Base-by-base conservation (phyloP, 306 rosid genomes). In the Cucumis hystrix region DNA sequence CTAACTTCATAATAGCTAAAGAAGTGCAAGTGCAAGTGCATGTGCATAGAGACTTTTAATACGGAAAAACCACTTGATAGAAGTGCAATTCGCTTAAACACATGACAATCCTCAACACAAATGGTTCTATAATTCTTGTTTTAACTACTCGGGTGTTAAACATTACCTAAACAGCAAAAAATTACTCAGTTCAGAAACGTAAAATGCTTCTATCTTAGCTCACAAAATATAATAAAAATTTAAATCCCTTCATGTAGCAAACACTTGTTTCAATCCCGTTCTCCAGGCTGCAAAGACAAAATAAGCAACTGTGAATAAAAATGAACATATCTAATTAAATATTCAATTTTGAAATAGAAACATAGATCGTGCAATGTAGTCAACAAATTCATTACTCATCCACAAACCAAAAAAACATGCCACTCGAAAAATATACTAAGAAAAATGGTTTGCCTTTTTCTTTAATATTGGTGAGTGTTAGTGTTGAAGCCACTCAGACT, bases 141-240 rank as follows among this genome's bases (percentile, higher is more conserved):
- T 47, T 7, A 21, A 68, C 74, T 68, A 68, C 74, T 41, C 8
- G 33, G 25, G 33, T 20, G 73, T 20, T 28, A 66, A 66, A 66
- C 75, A 72, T 69, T 56, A 49, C 62, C 51, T 69, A 58, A 83
- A 81, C 51, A 79, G 75, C 79, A 86, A 83, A 86, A 45, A 81
- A 59, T 65, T 79, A 61, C 11, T 49, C 68, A 39, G 12, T 23
- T 77, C 67, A 20, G 52, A 52, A 79, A 59, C 77, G 72, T 64
- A 41, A 41, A 79, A 21, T 20, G 58, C 70, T 78, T 59, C 77
- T 59, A 61, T 68, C 65, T 18, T 68, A 30, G 79, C 82, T 57
- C 71, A 23, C 30, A 70, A 80, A 80, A 68, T 23, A 6, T 43
- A 16, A 40, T 56, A 77, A 75, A 67, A 8, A 35, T 33, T 30